Evolutionary conservation across 805 yeast genomes (phyloP).

Genomic region (Candida methanosorbosa): DNA sequence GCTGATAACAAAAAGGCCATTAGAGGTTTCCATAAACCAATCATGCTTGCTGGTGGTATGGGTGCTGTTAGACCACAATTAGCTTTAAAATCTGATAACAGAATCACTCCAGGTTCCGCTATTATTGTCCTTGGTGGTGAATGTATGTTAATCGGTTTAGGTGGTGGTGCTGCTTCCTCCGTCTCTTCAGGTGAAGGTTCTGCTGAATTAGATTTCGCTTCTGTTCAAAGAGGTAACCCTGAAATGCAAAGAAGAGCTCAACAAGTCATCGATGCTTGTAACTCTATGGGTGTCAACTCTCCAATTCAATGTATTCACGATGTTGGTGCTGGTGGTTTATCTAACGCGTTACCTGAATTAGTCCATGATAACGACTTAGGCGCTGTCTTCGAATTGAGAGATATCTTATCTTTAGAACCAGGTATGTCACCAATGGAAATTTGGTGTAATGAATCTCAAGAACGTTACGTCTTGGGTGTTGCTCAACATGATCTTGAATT

Average conservation of each 20-base stretch:
- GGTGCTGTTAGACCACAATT: constrained; percentile 93
- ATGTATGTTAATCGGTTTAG: constrained; percentile 94
- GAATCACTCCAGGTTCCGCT: constrained; percentile 85
- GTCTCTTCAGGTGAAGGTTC: constrained; percentile 95
- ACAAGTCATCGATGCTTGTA: constrained; percentile 93
- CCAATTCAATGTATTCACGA: constrained; percentile 97
- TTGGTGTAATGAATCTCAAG: constrained; percentile 99
- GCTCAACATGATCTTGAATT: constrained; percentile 63
- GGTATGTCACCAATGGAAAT: constrained; percentile 99
- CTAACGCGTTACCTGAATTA: constrained; percentile 94
- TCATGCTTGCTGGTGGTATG: constrained; percentile 99
- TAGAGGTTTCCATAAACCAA: constrained; percentile 98
- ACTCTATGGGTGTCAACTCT: constrained; percentile 58
- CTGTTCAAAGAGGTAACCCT: constrained; percentile 98
- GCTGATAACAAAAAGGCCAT: constrained; percentile 57
- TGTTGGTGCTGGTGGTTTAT: constrained; percentile 99
- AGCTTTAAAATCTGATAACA: constrained; percentile 71
- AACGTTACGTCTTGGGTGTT: constrained; percentile 92
- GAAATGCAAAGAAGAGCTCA: constrained; percentile 99
- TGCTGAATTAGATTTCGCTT: constrained; percentile 94
- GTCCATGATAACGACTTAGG: constrained; percentile 97
- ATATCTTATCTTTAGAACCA: constrained; percentile 84
- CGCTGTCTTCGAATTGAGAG: constrained; percentile 85
- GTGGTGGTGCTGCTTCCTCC: constrained; percentile 99
- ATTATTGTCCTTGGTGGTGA: constrained; percentile 96